phyloP scores from a whole-genome alignment of 2,329 filamentous ascomycete species.

The Diplodia seriata region DNA sequence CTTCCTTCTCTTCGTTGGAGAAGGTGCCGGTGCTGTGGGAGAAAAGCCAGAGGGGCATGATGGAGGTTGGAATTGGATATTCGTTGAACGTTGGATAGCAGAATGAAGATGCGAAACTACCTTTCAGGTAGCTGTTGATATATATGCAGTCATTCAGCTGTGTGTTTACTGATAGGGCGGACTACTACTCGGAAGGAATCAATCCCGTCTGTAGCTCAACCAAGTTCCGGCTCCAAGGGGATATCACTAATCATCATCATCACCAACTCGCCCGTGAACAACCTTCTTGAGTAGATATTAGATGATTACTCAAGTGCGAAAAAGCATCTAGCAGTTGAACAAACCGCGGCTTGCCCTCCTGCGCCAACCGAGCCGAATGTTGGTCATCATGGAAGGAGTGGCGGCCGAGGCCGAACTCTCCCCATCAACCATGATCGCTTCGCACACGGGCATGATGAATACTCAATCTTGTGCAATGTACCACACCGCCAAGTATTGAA shows the following conservation, averaged over 20 bases:
- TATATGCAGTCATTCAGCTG: background rate
- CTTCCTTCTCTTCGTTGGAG: constrained; percentile 40
- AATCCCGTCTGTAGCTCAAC: background rate
- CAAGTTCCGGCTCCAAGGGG: background rate
- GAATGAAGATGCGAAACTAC: background rate
- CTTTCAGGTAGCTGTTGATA: background rate
- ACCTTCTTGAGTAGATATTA: background rate
- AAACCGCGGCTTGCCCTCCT: no score
- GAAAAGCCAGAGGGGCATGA: constrained; percentile 53
- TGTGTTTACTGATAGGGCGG: background rate
- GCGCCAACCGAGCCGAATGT: background rate
- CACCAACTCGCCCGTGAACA: background rate
- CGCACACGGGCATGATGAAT: no score
- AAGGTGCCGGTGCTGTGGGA: constrained; percentile 49
- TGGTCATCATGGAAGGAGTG: background rate
- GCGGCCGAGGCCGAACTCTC: background rate
- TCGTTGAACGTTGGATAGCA: background rate
- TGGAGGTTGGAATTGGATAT: background rate
- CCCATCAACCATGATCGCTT: no score
- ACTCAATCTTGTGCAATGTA: no score
- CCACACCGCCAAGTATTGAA: no score
- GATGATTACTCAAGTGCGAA: background rate
- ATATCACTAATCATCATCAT: background rate
- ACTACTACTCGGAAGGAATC: background rate
- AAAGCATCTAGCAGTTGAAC: background rate